Base-by-base conservation (phyloP, 2,329 filamentous ascomycete genomes). In the Cyphellophora attinorum region DNA sequence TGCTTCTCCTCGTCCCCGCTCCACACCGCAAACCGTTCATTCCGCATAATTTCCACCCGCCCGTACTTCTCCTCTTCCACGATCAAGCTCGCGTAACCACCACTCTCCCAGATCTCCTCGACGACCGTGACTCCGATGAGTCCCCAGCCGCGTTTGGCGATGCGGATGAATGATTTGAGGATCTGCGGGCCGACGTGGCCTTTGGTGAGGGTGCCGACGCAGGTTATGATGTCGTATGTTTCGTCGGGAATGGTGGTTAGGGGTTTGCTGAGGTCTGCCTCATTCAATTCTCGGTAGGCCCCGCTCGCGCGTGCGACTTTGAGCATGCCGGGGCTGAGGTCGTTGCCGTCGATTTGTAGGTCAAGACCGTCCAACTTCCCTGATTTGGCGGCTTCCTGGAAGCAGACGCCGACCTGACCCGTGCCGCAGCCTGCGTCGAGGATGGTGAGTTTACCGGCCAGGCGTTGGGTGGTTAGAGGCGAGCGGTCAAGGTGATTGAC, bases 401-500 rank as follows among this genome's bases (percentile, higher is more conserved):
- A n/a, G n/a, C n/a, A n/a, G 8, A 25, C 8, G 3, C 68, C 70
- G 8, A 71, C 68, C 6, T 72, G 60, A 1, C 70, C 70, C 0
- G 69, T 74, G 3, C 70, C 70, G 38, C 70, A 73, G n/a, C 70
- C 70, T 14, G 69, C 69, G 39, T 74, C 70, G 0, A 72, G 59
- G 36, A 74, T 64, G 3, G 44, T 35, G 5, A 51, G 48, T n/a
- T n/a, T n/a, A n/a, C 21, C n/a, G 12, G 51, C 44, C 13, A 36
- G 25, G 10, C 39, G 23, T 17, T 5, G 35, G n/a, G 34, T 46
- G 15, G 27, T 46, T 28, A 34, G 38, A 18, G 4, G 16, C 13
- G 12, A 8, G 14, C 21, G n/a, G 28, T 27, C 29, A 11, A 31
- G 4, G 8, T 27, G 19, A 8, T 30, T 19, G 6, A 36, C 16